Evolutionary conservation across 495 filamentous ascomycete species (phyloP), one percentile per base, ranked within the genome.

Genomic region (Tuber melanosporum): DNA sequence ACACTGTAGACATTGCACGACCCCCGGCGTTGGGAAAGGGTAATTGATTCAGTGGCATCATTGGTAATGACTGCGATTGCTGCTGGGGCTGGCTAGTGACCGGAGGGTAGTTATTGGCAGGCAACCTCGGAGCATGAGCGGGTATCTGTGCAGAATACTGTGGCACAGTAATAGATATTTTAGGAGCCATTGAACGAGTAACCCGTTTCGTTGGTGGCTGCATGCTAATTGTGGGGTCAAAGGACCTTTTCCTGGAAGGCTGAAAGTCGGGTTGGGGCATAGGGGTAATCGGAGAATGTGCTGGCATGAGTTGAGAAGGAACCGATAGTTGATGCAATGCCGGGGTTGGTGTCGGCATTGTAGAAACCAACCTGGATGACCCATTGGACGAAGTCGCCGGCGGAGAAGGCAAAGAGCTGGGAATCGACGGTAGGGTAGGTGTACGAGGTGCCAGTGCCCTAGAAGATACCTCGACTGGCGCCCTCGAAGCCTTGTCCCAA

Each of bases 1-100:
- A 92, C n/a, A 90, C 89, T 32, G 89, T 86, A 17, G 89, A 87
- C 87, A 92, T 92, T 7, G 89, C 85, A 75, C 89, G 86, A 72
- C 57, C 57, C 32, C 26, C 57, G 57, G 85, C 84, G 70, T 83
- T 81, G 19, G 87, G 84, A 10, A 87, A 82, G 47, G 89, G 88
- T 22, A 91, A 85, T 77, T 86, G 84, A 15, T 84, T 84, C 75
- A 79, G 80, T 77, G 79, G 84, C 81, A 73, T 78, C 75, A 52
- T 83, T 78, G 66, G 79, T 79, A 77, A 84, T 79, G 76, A 77
- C 74, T 70, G 84, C 84, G 73, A 79, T 82, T 32, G 87, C 79
- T 26, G 86, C 84, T 74, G 88, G 86, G 12, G 86, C 77, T 42
- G 71, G 36, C 44, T 72, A 71, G 78, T 62, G 72, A 78, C 47